Conservation (phyloP, 2,329 filamentous ascomycete genomes). For the Talaromyces islandicus region DNA sequence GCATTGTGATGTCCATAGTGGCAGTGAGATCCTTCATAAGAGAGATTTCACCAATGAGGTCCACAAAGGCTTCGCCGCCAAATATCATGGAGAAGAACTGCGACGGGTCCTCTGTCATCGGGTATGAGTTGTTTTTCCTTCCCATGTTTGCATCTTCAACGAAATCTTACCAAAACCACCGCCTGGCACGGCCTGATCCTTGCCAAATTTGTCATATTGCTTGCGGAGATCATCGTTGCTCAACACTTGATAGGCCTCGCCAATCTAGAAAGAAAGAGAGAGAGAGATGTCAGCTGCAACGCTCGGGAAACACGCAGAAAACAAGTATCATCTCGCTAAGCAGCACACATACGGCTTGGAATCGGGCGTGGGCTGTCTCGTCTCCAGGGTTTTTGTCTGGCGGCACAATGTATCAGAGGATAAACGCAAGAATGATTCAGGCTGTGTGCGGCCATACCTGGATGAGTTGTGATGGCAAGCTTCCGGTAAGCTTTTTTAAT, state of each 20-base stretch:
- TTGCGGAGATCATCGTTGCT: slow-evolving; percentile 80
- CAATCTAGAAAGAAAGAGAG: slow-evolving; percentile 43
- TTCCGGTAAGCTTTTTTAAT: slow-evolving; percentile 98
- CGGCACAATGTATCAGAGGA: slow-evolving; percentile 7
- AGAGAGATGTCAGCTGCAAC: neutral
- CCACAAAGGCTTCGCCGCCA: slow-evolving; percentile 88
- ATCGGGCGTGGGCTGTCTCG: slow-evolving; percentile 86
- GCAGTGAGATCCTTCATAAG: slow-evolving; percentile 97
- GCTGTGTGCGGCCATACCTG: slow-evolving; percentile 49
- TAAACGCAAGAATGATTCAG: neutral
- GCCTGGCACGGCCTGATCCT: slow-evolving; percentile 84
- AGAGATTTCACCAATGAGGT: slow-evolving; percentile 97
- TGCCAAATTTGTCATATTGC: slow-evolving; percentile 95
- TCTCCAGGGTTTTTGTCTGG: slow-evolving; percentile 96
- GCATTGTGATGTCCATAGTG: slow-evolving; percentile 96
- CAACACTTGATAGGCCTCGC: slow-evolving; percentile 70
- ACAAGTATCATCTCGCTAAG: neutral
- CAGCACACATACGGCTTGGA: slow-evolving; percentile 64
- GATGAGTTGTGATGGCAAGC: slow-evolving; percentile 88
- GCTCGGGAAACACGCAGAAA: neutral
- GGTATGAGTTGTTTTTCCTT: neutral
- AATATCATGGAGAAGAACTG: slow-evolving; percentile 99
- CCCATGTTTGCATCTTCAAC: slow-evolving; percentile 1
- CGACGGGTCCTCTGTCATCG: slow-evolving; percentile 65
- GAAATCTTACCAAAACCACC: slow-evolving; percentile 71